Base-by-base conservation (phyloP, 495 filamentous ascomycete genomes). In the Usnea hakonensis region DNA sequence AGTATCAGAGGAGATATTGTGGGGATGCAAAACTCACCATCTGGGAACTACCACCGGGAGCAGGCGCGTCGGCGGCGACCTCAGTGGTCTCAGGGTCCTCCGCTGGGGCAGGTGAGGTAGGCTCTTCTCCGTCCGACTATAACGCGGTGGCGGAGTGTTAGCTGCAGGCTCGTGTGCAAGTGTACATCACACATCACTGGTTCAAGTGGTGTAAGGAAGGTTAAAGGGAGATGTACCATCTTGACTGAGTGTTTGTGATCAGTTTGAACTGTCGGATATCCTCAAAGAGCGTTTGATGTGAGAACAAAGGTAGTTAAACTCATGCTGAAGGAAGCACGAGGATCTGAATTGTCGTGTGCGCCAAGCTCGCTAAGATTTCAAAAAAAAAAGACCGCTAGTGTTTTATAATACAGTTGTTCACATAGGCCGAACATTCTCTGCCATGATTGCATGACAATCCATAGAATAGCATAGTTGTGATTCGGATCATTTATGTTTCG, bases 51-150 rank as follows among this genome's bases (percentile, higher is more conserved):
- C 80, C 77, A 71, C 83, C 78, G 69, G 83, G 78, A 68, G 87
- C 88, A 77, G 95, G 89, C 76, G 87, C 90, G 76, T 85, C 82
- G 73, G 95, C 90, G 79, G 95, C 91, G 73, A 95, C 92, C 79
- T 95, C 90, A 72, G 92, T 87, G 70, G 84, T 85, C 60, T 82
- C 85, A 75, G 87, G 86, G 63, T 79, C 73, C 55, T 78, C 75
- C 62, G 81, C 76, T 70, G 79, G 74, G 65, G 75, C 78, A 67
- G 84, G 85, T 70, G 85, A 86, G 75, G 78, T 81, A 78, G 83
- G 90, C 87, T 96, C 91, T 88, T 88, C 85, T 88, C 85, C 85
- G 85, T 88, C 85, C 85, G 85, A 88, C 85, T 88, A 58, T 56
- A 44, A 13, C 46, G 23, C 6, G 50, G 10, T 43, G 19, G 11